Evolutionary conservation across 1,139 yeast species (phyloP), one percentile per base, ranked within the genome.

Genomic region (Sugiyamaella neomexicana): DNA sequence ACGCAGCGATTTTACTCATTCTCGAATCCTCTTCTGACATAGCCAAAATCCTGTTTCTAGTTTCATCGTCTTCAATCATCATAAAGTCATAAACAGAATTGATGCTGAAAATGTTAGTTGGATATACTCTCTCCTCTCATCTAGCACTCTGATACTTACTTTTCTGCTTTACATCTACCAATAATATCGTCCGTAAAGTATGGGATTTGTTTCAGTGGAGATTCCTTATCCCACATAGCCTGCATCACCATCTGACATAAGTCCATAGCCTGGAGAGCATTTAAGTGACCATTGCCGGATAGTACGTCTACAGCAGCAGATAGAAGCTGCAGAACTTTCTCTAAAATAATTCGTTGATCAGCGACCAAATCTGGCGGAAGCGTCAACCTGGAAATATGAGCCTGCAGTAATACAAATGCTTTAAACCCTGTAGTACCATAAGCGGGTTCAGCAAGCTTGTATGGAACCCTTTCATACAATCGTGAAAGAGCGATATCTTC

Each of bases 221-320:
- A 80, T 55, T 89, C 97, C 25, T 82, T 76, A 61, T 83, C 88
- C 96, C 97, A 90, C 27, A 87, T 73, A 0, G 86, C 95, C 68
- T 93, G 99, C 0, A 86, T 82, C 9, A 89, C 72, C 96, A 90
- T 88, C 66, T 93, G 99, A 1, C 88, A 80, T 55, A 91, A 68
- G 67, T 93, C 98, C 87, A 93, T 89, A 0, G 90, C 95, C 52
- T 80, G 79, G 60, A 89, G 76, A 0, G 96, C 90, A 67, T 83
- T 87, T 64, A 91, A 71, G 60, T 78, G 76, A 0, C 98, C 97
- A 56, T 89, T 91, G 60, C 91, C 82, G 0, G 96, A 83, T 44
- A 90, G 72, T 1, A 85, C 74, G 68, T 93, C 97, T 29, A 89
- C 84, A 55, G 83, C 74, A 0, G 93, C 89, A 61, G 82, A 77